These are phyloP conservation scores for Colletotrichum musae DNA, from an alignment of 2,329 filamentous ascomycete species.

Conservation along the genomic window DNA sequence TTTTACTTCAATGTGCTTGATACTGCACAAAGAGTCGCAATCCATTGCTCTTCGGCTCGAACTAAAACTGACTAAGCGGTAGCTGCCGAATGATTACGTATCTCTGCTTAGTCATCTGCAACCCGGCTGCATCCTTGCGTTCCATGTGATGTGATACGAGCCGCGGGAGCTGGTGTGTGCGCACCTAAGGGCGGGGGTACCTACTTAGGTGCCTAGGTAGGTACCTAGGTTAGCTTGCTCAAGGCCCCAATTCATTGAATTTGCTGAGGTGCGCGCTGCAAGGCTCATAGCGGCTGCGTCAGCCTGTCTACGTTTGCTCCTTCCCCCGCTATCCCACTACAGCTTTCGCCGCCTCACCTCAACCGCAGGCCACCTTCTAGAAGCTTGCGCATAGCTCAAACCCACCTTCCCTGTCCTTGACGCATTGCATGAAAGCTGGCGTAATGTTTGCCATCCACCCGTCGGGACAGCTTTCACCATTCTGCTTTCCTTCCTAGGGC, in stretches of 20 bases:
- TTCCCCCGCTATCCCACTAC: conserved; percentile 20
- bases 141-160: conserved; percentile 34
- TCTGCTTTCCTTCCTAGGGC: neutral
- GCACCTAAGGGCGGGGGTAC: too few relatives aligned
- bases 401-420: conserved; percentile 21
- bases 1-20: too few relatives aligned
- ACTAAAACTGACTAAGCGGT: neutral
- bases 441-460: conserved; percentile 24
- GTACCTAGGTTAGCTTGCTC: too few relatives aligned
- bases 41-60: neutral
- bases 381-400: conserved; percentile 24
- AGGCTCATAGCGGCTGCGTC: conserved; percentile 36
- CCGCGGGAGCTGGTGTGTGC: too few relatives aligned
- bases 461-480: conserved; percentile 18
- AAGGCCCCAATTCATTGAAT: too few relatives aligned
- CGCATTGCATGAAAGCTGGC: conserved; percentile 32
- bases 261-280: neutral
- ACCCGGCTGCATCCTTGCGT: conserved; percentile 23
- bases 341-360: conserved; percentile 21
- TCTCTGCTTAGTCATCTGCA: neutral
- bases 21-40: neutral
- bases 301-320: conserved; percentile 33
- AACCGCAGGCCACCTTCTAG: conserved; percentile 15
- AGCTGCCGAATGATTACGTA: neutral
- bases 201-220: too few relatives aligned